These are phyloP conservation scores for Crotalaria pallida DNA, from an alignment of 306 rosid species.

Conservation along the genomic window DNA sequence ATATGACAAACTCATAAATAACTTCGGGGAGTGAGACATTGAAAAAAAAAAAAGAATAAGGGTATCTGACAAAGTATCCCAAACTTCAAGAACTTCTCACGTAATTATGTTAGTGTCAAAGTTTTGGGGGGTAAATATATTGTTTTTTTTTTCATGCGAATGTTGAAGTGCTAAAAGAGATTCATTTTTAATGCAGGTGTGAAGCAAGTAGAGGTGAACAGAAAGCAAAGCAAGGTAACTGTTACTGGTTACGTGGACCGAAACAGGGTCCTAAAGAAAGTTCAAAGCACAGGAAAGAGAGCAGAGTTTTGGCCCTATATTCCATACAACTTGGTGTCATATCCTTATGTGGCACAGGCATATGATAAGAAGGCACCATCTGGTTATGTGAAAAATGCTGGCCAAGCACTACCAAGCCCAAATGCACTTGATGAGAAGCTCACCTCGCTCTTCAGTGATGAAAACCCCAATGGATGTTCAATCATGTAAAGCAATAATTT, in stretches of 20 bases:
- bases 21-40: too few relatives aligned
- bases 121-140: too few relatives aligned
- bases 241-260: constrained; percentile 65
- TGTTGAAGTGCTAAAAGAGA: neutral
- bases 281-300: constrained; percentile 64
- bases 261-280: constrained; percentile 61
- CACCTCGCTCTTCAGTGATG: constrained; percentile 64
- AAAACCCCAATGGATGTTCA: constrained; percentile 77
- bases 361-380: constrained; percentile 89
- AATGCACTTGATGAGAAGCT: constrained; percentile 57
- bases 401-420: constrained; percentile 47
- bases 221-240: constrained; percentile 69
- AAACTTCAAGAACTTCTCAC: too few relatives aligned
- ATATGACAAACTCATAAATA: too few relatives aligned
- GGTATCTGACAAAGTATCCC: too few relatives aligned
- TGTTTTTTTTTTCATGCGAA: neutral
- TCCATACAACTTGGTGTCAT: constrained; percentile 64
- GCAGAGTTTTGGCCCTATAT: constrained; percentile 93
- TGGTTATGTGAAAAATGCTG: constrained; percentile 60
- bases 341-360: constrained; percentile 71
- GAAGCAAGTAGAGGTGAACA: constrained; percentile 55
- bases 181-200: constrained; percentile 18
- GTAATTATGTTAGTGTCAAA: too few relatives aligned
- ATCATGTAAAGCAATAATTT: constrained; percentile 42
- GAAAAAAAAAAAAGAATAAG: too few relatives aligned